These are phyloP conservation scores for Hippophae tibetana DNA, from an alignment of 306 rosid species.

Conservation along the genomic window DNA sequence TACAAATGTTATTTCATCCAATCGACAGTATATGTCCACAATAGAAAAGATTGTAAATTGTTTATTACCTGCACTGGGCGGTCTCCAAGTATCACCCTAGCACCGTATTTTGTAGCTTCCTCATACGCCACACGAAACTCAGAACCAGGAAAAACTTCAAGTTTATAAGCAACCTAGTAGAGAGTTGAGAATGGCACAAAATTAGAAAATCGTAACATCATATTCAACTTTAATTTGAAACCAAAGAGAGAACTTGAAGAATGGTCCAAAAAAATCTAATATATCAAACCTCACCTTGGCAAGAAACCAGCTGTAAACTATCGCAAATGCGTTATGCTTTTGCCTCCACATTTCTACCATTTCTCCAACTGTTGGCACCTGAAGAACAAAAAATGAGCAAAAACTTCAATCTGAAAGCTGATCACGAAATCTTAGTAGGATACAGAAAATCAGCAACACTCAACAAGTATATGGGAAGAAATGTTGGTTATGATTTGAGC, in stretches of 20 bases:
- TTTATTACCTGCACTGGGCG: constrained; percentile 84
- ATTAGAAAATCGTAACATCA: constrained; percentile 3
- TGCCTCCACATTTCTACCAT: constrained; percentile 73
- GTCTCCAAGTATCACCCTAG: constrained; percentile 89
- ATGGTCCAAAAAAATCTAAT: background rate
- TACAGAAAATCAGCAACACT: too few species aligned
- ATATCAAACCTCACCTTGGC: constrained; percentile 63
- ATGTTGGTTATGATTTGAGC: too few species aligned
- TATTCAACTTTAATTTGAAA: too few species aligned
- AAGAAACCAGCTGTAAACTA: constrained; percentile 87
- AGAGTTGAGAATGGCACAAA: constrained; percentile 9
- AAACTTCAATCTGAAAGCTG: constrained; percentile 6
- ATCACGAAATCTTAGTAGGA: background rate
- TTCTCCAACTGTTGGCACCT: constrained; percentile 80
- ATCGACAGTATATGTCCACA: constrained; percentile 4
- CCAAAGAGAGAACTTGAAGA: constrained; percentile 4
- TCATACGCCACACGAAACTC: constrained; percentile 94
- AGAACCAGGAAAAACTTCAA: constrained; percentile 84
- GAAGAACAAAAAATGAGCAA: constrained; percentile 22
- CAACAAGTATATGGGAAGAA: too few species aligned
- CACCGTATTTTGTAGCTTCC: constrained; percentile 89
- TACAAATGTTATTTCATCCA: constrained; percentile 54
- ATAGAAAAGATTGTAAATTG: constrained; percentile 5
- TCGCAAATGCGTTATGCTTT: constrained; percentile 70
- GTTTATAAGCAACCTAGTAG: constrained; percentile 69